Percentiles rank a stretch among this genome's conserved stretches.
These are phyloP conservation scores for Globisporangium recalcitrans DNA, from an alignment of 352 stramenopile species.

Conservation along the genomic window DNA sequence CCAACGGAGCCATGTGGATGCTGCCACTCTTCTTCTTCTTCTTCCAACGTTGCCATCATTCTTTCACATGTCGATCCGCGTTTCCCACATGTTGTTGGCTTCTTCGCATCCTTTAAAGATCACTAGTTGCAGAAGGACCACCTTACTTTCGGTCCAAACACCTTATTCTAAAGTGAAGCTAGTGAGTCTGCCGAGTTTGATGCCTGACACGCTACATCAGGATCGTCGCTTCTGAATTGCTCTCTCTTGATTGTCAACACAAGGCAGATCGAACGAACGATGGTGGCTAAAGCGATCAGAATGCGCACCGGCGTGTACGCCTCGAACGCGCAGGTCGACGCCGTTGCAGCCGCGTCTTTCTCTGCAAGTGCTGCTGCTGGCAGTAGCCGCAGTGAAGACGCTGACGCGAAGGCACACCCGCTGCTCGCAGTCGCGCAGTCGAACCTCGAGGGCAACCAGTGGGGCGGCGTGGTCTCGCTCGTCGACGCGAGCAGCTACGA, in stretches of 20 bases:
- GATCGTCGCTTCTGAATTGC: no score
- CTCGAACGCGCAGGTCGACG: constrained; percentile 40
- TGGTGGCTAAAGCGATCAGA: not conserved
- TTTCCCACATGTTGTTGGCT: not conserved
- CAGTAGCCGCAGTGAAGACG: constrained; percentile 12
- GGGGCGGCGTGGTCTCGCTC: constrained; percentile 54
- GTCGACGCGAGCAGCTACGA: constrained; percentile 37
- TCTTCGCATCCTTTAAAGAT: not conserved
- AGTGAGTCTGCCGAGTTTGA: no score
- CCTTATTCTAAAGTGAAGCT: no score
- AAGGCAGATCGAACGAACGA: not conserved
- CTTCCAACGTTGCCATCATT: not conserved
- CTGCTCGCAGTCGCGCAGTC: constrained; percentile 65
- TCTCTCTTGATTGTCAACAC: not conserved
- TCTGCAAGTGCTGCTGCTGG: no score
- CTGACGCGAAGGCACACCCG: constrained; percentile 17
- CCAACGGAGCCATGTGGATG: not conserved
- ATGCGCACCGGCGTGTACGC: constrained; percentile 19
- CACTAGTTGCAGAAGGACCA: no score
- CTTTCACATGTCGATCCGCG: not conserved
- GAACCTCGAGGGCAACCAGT: constrained; percentile 71
- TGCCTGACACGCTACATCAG: not conserved
- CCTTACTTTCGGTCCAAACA: no score
- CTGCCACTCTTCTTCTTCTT: not conserved
- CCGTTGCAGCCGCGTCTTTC: constrained; percentile 22